phyloP scores from a whole-genome alignment of 495 filamentous ascomycete species.

The Lophiostoma macrostomum region DNA sequence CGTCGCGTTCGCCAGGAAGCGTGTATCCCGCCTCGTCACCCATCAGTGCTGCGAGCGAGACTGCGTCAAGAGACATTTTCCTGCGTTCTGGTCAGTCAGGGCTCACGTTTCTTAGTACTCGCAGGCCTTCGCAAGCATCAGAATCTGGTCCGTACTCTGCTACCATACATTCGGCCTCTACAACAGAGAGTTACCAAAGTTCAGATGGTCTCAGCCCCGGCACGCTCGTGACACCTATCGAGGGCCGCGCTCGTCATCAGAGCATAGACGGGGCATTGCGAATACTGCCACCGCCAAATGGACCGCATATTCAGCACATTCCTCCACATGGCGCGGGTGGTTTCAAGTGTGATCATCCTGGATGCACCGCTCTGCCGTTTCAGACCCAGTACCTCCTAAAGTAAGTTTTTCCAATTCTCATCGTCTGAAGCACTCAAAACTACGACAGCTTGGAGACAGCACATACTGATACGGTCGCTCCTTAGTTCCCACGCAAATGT shows the following conservation, averaged over 20 bases:
- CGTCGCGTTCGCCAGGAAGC: constrained; percentile 22
- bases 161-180: constrained; percentile 33
- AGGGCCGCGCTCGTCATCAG: constrained; percentile 26
- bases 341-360: constrained; percentile 65
- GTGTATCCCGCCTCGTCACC: constrained; percentile 35
- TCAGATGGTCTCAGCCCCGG: constrained; percentile 39
- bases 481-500: constrained; percentile 95
- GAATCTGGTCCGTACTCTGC: constrained; percentile 31
- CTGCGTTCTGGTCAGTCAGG: constrained; percentile 26
- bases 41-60: constrained; percentile 34
- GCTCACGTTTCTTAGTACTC: constrained; percentile 28
- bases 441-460: background rate
- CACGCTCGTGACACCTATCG: constrained; percentile 30
- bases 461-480: constrained; percentile 18
- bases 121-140: constrained; percentile 37
- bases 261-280: constrained; percentile 34
- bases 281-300: constrained; percentile 34
- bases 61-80: constrained; percentile 29
- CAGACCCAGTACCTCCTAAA: constrained; percentile 85
- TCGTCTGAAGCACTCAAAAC: background rate
- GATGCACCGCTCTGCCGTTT: constrained; percentile 81
- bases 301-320: constrained; percentile 33
- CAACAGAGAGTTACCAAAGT: constrained; percentile 38
- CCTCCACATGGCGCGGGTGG: constrained; percentile 35
- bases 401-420: constrained; percentile 47